Conservation (phyloP, 805 yeast species). For the Starmerella tilneyi region DNA sequence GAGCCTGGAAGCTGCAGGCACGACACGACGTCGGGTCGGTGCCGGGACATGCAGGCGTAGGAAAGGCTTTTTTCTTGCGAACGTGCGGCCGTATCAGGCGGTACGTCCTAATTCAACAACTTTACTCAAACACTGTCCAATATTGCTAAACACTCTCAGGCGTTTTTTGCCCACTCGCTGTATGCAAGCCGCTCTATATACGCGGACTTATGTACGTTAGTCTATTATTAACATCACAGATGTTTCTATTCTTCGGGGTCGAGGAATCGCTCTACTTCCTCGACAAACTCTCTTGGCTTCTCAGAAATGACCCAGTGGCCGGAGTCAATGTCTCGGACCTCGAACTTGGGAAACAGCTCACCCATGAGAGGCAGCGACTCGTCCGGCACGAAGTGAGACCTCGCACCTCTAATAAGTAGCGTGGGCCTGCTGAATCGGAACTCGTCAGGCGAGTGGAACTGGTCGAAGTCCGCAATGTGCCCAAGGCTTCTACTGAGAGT, state of each 20-base stretch:
- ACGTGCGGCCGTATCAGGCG: neutral
- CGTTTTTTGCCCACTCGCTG: too few relatives aligned
- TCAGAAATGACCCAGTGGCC: slow-evolving; percentile 94
- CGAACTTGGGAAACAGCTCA: slow-evolving; percentile 66
- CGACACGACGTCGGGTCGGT: neutral
- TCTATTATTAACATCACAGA: too few relatives aligned
- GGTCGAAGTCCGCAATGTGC: slow-evolving; percentile 71
- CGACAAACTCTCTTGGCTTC: slow-evolving; percentile 66
- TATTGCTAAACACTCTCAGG: too few relatives aligned
- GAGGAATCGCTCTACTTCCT: slow-evolving; percentile 51
- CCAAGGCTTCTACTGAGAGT: slow-evolving; percentile 55
- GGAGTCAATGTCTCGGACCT: slow-evolving; percentile 59
- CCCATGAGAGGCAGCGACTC: slow-evolving; percentile 68
- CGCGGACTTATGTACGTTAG: too few relatives aligned
- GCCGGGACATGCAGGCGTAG: neutral
- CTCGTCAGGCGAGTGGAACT: slow-evolving; percentile 38
- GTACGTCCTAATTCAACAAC: too few relatives aligned
- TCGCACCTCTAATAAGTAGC: slow-evolving; percentile 67
- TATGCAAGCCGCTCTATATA: too few relatives aligned
- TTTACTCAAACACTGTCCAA: too few relatives aligned
- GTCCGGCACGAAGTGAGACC: slow-evolving; percentile 71
- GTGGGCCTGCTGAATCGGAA: slow-evolving; percentile 60
- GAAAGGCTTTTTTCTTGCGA: neutral
- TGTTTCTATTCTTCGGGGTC: slow-evolving; percentile 30
- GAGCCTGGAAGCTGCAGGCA: neutral